phyloP scores from a whole-genome alignment of 352 stramenopile genomes.

The Globisporangium emineosum region DNA sequence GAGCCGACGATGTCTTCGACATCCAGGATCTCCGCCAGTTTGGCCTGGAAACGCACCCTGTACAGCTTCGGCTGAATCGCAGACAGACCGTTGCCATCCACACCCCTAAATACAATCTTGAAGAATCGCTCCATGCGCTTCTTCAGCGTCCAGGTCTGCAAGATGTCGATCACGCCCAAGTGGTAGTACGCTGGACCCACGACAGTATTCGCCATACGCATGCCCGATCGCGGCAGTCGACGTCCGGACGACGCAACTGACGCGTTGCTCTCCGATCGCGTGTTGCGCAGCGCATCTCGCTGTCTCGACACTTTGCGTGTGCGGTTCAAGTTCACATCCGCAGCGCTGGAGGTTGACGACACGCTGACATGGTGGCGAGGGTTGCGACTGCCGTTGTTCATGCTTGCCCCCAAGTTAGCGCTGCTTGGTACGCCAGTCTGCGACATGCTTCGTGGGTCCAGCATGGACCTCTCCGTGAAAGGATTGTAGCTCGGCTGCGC shows the following conservation, averaged over 20 bases:
- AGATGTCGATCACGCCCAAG: slow-evolving; percentile 89
- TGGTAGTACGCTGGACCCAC: slow-evolving; percentile 89
- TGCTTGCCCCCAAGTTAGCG: not conserved
- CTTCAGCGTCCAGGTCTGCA: slow-evolving; percentile 87
- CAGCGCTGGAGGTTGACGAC: slow-evolving; percentile 40
- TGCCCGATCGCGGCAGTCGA: slow-evolving; percentile 69
- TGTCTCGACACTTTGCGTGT: slow-evolving; percentile 60
- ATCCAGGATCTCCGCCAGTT: slow-evolving; percentile 84
- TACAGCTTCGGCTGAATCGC: slow-evolving; percentile 84
- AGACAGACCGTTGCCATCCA: slow-evolving; percentile 78
- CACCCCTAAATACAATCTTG: slow-evolving; percentile 84
- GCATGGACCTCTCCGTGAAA: slow-evolving; percentile 64
- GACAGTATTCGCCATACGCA: slow-evolving; percentile 84
- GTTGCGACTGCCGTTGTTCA: not conserved
- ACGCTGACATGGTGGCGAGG: slow-evolving; percentile 62
- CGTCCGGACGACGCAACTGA: slow-evolving; percentile 65
- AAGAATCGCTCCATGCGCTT: slow-evolving; percentile 87
- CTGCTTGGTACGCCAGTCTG: not conserved
- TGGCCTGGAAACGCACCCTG: slow-evolving; percentile 81
- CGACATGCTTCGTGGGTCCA: slow-evolving; percentile 46
- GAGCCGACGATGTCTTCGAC: slow-evolving; percentile 65
- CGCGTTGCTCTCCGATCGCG: slow-evolving; percentile 56
- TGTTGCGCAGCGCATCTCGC: slow-evolving; percentile 36
- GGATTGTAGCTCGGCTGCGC: slow-evolving; percentile 47
- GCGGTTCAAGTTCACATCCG: slow-evolving; percentile 16